These are phyloP conservation scores for Aspergillus funiculosus DNA, from an alignment of 495 filamentous ascomycete species.

Conservation along the genomic window DNA sequence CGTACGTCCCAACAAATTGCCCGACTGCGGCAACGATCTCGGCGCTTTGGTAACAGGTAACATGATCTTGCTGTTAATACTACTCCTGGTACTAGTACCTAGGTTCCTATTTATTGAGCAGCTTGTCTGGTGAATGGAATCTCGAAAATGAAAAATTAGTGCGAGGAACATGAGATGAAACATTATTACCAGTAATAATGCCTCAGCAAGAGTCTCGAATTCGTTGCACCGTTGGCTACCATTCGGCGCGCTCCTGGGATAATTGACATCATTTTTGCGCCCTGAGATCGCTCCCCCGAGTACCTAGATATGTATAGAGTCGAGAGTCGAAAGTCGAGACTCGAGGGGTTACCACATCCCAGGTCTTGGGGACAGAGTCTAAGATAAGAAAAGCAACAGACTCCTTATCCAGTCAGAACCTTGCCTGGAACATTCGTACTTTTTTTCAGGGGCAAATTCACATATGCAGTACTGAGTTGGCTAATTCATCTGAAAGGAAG, in stretches of 20 bases:
- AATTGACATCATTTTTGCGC: background rate
- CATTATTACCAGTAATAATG: background rate
- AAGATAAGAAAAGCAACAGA: conserved; percentile 3
- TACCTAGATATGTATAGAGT: too few species aligned
- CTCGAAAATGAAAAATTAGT: too few species aligned
- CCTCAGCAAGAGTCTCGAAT: background rate
- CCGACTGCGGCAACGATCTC: too few species aligned
- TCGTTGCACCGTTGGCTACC: background rate
- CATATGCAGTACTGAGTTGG: background rate
- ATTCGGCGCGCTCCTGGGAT: background rate
- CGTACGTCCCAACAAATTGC: too few species aligned
- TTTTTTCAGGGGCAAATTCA: conserved; percentile 4
- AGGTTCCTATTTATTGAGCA: too few species aligned
- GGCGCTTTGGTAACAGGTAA: too few species aligned
- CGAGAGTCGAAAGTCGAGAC: background rate
- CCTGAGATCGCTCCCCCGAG: background rate
- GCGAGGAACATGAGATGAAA: background rate
- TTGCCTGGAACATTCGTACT: background rate
- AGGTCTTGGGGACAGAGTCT: conserved; percentile 1
- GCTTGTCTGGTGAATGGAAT: background rate
- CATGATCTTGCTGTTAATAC: too few species aligned
- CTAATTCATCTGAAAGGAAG: too few species aligned
- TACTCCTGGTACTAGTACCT: too few species aligned
- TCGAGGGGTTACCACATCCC: background rate
- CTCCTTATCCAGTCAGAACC: conserved; percentile 1